Percentiles rank a stretch among this genome's conserved stretches.
phyloP scores from a whole-genome alignment of 169 alveolate species.

The Toxoplasma gondii region DNA sequence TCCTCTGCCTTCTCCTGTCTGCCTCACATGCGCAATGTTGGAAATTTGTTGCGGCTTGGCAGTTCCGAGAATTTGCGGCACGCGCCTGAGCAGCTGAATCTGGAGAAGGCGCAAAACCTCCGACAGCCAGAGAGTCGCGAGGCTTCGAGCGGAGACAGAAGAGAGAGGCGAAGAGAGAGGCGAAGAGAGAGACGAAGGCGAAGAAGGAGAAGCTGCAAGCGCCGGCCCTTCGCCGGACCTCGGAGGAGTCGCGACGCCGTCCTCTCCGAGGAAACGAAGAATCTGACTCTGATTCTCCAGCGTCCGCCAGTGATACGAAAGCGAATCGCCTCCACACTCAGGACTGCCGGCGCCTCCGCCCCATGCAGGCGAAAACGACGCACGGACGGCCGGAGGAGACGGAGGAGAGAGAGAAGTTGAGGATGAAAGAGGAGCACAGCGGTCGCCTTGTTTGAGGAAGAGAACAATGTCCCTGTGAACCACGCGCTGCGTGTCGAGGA shows the following conservation, averaged over 20 bases:
- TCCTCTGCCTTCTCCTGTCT: background rate
- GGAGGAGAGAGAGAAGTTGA: background rate
- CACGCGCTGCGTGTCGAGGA: background rate
- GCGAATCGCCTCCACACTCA: background rate
- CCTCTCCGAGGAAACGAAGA: background rate
- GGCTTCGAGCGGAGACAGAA: background rate
- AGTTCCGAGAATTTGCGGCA: slow-evolving; percentile 21
- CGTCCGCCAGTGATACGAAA: background rate
- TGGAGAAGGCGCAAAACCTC: background rate
- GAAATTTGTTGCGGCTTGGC: slow-evolving; percentile 40
- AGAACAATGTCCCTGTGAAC: background rate
- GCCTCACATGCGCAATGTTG: slow-evolving; percentile 24
- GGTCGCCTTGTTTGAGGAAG: no score
- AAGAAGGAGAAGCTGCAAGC: background rate
- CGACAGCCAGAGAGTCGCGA: background rate
- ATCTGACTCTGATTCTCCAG: background rate
- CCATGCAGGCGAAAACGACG: background rate
- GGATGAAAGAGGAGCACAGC: background rate
- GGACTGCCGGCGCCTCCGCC: no score
- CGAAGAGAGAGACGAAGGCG: background rate
- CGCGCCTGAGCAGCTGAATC: slow-evolving; percentile 29
- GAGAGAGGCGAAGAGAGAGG: background rate
- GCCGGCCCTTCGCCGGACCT: no score
- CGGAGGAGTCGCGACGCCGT: background rate
- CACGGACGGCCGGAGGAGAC: no score